Percentiles rank a stretch among this genome's conserved stretches.
Evolutionary conservation across 2,329 filamentous ascomycete genomes (phyloP).

Genomic region (Fusarium euwallaceae): DNA sequence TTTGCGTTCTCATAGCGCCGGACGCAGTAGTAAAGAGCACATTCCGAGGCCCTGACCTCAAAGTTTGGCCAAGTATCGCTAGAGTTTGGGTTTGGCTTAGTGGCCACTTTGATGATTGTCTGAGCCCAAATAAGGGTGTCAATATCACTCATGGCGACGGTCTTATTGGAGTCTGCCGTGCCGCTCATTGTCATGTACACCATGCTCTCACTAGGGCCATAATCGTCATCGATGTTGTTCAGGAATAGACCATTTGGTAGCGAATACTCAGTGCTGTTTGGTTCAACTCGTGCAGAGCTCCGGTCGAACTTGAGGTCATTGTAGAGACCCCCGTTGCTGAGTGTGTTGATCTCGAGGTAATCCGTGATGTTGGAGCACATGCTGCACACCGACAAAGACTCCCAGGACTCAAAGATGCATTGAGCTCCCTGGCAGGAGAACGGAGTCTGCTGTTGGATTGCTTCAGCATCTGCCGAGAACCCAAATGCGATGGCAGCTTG

Average conservation of each 20-base stretch:
- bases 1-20: slow-evolving; percentile 7
- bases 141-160: slow-evolving; percentile 21
- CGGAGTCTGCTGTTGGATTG: slow-evolving; percentile 7
- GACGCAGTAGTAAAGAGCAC: slow-evolving; percentile 34
- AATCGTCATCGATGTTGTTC: slow-evolving; percentile 15
- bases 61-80: slow-evolving; percentile 19
- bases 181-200: slow-evolving; percentile 31
- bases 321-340: background rate
- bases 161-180: slow-evolving; percentile 13
- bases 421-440: slow-evolving; percentile 2
- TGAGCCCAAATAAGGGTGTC: slow-evolving; percentile 35
- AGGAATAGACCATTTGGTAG: slow-evolving; percentile 21
- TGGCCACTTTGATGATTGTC: slow-evolving; percentile 24
- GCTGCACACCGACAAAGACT: slow-evolving; percentile 22
- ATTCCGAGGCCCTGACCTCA: slow-evolving; percentile 18
- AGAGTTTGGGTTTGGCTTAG: background rate
- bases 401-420: slow-evolving; percentile 10
- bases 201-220: slow-evolving; percentile 7
- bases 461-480: background rate
- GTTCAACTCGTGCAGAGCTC: background rate
- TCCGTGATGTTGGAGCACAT: slow-evolving; percentile 16
- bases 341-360: background rate
- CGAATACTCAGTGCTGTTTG: slow-evolving; percentile 3
- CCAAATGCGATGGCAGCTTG: slow-evolving; percentile 23
- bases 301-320: background rate